Evolutionary conservation across 768 basidiomycete species (phyloP), one percentile per base, ranked within the genome.

Genomic region (Gloeophyllum trabeum): DNA sequence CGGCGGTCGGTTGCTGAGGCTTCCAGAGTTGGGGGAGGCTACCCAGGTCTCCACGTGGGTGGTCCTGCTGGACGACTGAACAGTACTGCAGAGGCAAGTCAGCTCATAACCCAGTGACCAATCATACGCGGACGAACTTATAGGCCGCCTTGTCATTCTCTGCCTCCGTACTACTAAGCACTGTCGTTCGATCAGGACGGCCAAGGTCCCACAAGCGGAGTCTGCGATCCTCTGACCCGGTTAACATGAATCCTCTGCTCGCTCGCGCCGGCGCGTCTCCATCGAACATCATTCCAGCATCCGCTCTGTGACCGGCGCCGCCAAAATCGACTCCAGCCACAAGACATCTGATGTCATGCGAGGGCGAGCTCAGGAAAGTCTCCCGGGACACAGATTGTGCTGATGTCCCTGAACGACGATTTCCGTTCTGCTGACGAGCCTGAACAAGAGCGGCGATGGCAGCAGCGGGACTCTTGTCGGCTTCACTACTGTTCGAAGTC

Each of bases 121-220:
- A n/a, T n/a, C n/a, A n/a, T n/a, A n/a, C n/a, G n/a, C n/a, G n/a
- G n/a, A 52, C 64, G 30, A 49, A 87, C 91, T 78, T 84, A 60
- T 88, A 96, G 4, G 67, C 62, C 4, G 88, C 85, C 48, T 73
- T 75, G 39, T 92, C 89, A 23, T 68, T 62, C 41, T 92, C 91
- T 16, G 67, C 66, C 48, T 88, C 88, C 2, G 75, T 61, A 1
- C 89, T 88, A 55, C 83, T 90, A 42, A 98, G 61, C 16, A 97
- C 71, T 0, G 73, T 67, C 7, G 91, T 89, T 23, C 79, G 73
- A 44, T 86, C 80, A 21, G 80, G 57, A 50, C 71, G 75, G 5
- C 67, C 75, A 44, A 96, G 56, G 59, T 98, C 92, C 92, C 91
- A 97, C 48, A 89, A 67, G 20, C 90, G 71, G 30, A 99, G 69